Base-by-base conservation (phyloP, 31 red algal species). In the Odonthalia washingtoniensis region DNA sequence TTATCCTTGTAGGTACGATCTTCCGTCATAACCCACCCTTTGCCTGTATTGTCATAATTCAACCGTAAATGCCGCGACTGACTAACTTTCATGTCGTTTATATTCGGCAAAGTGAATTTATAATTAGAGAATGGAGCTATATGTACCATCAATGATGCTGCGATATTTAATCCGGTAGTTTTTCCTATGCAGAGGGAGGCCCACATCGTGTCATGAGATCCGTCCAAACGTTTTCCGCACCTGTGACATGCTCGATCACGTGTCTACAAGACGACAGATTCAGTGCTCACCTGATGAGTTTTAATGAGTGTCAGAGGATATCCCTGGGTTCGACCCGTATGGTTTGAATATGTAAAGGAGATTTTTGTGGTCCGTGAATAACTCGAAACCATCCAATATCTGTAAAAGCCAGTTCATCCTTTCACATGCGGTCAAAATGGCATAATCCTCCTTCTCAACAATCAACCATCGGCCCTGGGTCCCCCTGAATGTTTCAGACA, bases 51-150 rank as follows among this genome's bases (percentile, higher is more conserved):
- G 43, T 33, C 1, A 0, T 2, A 3, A 78, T 4, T 30, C 27
- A 32, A 40, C 1, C 0, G 6, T 65, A 3, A 3, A 46, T 70
- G 33, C 14, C 39, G 2, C 44, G 36, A 3, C 39, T 33, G 3
- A 18, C 42, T 87, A 85, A 14, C 39, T 45, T 27, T 60, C 36
- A 1, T 38, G 53, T 69, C 82, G 74, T 28, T 46, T 24, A 0
- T 72, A 40, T 80, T 57, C 4, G 49, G 60, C 39, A 44, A 79
- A n/a, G n/a, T n/a, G n/a, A n/a, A n/a, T n/a, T n/a, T n/a, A n/a
- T n/a, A n/a, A n/a, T n/a, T n/a, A n/a, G n/a, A n/a, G n/a, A n/a
- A n/a, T n/a, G n/a, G n/a, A n/a, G n/a, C n/a, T n/a, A n/a, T n/a
- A n/a, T n/a, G n/a, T n/a, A n/a, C n/a, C n/a, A n/a, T n/a, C n/a